Percentiles rank a stretch among this genome's conserved stretches.
phyloP scores from a whole-genome alignment of 352 stramenopile genomes.

The Pythium folliculosum region DNA sequence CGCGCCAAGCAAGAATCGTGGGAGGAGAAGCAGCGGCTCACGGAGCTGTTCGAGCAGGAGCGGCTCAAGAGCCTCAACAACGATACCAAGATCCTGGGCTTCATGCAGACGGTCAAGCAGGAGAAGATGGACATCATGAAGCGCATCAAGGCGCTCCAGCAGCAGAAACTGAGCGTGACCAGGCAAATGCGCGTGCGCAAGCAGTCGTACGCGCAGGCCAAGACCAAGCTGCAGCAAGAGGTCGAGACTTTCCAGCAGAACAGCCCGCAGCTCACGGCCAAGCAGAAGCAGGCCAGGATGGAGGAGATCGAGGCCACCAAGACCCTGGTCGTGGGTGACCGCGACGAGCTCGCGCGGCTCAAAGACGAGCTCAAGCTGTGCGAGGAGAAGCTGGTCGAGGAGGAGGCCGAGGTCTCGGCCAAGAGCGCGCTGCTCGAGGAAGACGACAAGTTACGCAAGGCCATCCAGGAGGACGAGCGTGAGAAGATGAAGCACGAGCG shows the following conservation, averaged over 20 bases:
- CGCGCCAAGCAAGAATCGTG: constrained; percentile 88
- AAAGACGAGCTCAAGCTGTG: constrained; percentile 67
- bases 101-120: constrained; percentile 91
- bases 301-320: constrained; percentile 63
- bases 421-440: constrained; percentile 77
- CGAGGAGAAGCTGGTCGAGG: constrained; percentile 67
- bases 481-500: constrained; percentile 80
- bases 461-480: constrained; percentile 81
- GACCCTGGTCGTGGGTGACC: constrained; percentile 57
- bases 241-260: constrained; percentile 81
- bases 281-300: constrained; percentile 66
- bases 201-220: constrained; percentile 71
- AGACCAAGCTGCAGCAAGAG: constrained; percentile 66
- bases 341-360: constrained; percentile 52
- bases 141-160: constrained; percentile 83
- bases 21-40: constrained; percentile 89
- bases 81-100: constrained; percentile 79
- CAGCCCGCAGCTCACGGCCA: constrained; percentile 32
- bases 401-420: constrained; percentile 70
- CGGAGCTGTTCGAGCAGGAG: constrained; percentile 85
- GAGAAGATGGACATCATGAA: constrained; percentile 92
- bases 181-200: constrained; percentile 79
- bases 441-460: constrained; percentile 72
- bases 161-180: constrained; percentile 70
- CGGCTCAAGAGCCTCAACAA: constrained; percentile 83